Evolutionary conservation across 371 early-diverging fungal genomes (phyloP).

Genomic region (Umbelopsis sp.): DNA sequence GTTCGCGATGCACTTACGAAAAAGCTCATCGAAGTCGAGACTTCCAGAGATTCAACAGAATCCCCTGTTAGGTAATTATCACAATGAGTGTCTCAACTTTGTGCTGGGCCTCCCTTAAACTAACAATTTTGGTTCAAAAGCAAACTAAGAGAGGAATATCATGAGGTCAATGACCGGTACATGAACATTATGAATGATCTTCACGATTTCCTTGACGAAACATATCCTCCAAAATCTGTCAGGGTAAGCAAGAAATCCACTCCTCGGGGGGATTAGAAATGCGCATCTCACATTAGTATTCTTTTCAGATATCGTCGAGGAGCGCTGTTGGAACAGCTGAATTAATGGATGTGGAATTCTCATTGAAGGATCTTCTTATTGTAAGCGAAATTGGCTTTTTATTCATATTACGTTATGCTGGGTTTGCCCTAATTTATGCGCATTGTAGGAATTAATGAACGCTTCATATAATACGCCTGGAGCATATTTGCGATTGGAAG

Average conservation of each 20-base stretch:
- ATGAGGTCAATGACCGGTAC: constrained; percentile 22
- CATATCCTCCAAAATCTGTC: constrained; percentile 49
- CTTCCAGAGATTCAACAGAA: constrained; percentile 4
- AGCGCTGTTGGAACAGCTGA: constrained; percentile 19
- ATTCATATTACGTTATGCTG: not conserved
- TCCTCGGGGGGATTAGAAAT: constrained; percentile 21
- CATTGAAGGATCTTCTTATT: constrained; percentile 39
- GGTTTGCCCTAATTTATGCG: too few relatives aligned
- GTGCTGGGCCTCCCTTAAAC: not conserved
- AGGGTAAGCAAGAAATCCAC: constrained; percentile 36
- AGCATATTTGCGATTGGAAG: constrained; percentile 48
- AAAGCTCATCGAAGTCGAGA: constrained; percentile 22
- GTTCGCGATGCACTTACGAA: constrained; percentile 24
- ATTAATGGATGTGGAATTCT: constrained; percentile 28
- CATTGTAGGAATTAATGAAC: constrained; percentile 58
- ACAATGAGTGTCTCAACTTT: not conserved
- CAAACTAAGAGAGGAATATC: constrained; percentile 22
- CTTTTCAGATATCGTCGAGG: constrained; percentile 2
- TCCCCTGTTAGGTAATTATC: not conserved
- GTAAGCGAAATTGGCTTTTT: constrained; percentile 22
- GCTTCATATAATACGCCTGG: constrained; percentile 43
- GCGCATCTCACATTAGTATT: not conserved
- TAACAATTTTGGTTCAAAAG: not conserved
- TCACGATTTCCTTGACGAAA: constrained; percentile 44
- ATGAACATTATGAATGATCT: constrained; percentile 42